Base-by-base conservation (phyloP, 805 yeast genomes). In the Lipomyces yamadae region DNA sequence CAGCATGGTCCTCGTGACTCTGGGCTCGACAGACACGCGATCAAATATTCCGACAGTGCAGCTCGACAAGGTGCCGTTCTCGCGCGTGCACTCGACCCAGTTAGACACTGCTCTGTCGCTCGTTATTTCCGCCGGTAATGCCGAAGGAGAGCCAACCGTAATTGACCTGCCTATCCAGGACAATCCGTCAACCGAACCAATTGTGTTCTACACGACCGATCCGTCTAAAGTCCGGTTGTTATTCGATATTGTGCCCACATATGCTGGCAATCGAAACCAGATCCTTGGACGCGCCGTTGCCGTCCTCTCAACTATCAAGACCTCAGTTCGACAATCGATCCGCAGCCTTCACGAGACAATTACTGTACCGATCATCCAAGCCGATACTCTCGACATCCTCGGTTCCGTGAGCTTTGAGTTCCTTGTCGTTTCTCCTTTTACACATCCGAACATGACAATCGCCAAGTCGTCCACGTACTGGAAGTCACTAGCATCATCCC, bases 221-320 rank as follows among this genome's bases (percentile, higher is more conserved):
- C 84, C 72, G n/a, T 33, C 58, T n/a, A 69, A 75, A 8, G 78
- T 83, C 48, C 85, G 88, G 61, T 76, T 94, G 48, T 85, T 86
- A 50, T 94, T 94, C 78, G 98, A 94, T 77, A 84, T 93, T 64
- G 92, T 93, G 18, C 97, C 97, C 32, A 91, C 98, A 0, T 92
- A 92, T 56, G 73, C 78, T 24, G 76, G 74, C 39, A 65, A 71
- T 62, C 69, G 75, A 63, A 74, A 77, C 68, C 83, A 82, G 68
- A 82, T 88, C 33, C 79, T 93, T 45, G 98, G 97, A 15, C 83
- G 98, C 60, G 98, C 92, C 0, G 92, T 91, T 50, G 96, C 93
- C 0, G 76, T 88, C 67, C 80, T 92, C 72, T 82, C 84, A 60
- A 83, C 84, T 61, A 85, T 86, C 0, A 84, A 84, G 73, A 85